phyloP scores from a whole-genome alignment of 176 grass and related monocot species.

The Bonia amplexicaulis region DNA sequence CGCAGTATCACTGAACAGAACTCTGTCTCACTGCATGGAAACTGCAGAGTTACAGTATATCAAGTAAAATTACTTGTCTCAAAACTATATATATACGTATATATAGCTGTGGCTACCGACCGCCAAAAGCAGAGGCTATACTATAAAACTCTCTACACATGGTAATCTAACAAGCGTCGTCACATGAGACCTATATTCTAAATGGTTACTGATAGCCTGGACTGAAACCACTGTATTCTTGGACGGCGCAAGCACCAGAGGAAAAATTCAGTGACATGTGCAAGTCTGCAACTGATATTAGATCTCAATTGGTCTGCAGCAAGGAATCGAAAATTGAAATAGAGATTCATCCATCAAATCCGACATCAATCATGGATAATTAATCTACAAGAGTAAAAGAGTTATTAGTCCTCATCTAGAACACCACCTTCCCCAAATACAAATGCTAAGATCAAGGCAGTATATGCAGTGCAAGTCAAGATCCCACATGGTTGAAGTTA shows the following conservation, averaged over 20 bases:
- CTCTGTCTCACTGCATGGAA: background rate
- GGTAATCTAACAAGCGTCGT: background rate
- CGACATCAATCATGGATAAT: background rate
- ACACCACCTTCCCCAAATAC: too few species aligned
- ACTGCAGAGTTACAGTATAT: background rate
- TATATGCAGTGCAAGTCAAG: too few species aligned
- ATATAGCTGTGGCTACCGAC: background rate
- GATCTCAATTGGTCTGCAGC: background rate
- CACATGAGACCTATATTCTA: background rate
- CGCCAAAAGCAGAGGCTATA: background rate
- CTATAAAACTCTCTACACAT: background rate
- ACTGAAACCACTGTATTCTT: background rate
- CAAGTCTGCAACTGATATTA: background rate
- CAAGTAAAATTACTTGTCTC: background rate
- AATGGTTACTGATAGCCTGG: background rate
- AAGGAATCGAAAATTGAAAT: background rate
- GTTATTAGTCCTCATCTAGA: background rate
- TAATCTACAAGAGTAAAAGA: background rate
- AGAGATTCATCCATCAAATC: background rate
- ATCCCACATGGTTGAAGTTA: constrained; percentile 76
- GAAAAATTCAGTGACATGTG: background rate
- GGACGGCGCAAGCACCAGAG: background rate
- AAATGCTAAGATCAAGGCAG: background rate
- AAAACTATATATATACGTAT: constrained; percentile 7
- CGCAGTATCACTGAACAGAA: background rate